Conservation (phyloP, 2,329 filamentous ascomycete genomes). For the Talaromyces sp. region DNA sequence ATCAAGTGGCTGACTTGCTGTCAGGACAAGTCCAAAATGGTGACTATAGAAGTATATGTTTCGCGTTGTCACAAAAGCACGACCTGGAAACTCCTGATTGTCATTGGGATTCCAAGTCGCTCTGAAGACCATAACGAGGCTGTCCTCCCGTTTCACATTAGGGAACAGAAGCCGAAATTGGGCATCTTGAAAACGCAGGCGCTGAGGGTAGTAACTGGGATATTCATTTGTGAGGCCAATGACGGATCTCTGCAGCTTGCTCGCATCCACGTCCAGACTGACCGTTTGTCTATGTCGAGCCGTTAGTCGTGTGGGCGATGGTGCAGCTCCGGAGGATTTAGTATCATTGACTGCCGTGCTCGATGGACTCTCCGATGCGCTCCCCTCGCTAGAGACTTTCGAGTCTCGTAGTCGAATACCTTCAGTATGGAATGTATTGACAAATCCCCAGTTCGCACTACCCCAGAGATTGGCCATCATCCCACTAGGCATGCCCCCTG, state of each 20-base stretch:
- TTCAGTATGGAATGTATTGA: slow-evolving; percentile 57
- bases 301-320: slow-evolving; percentile 24
- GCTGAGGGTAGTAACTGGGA: slow-evolving; percentile 72
- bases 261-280: slow-evolving; percentile 47
- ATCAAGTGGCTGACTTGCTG: slow-evolving; percentile 69
- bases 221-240: slow-evolving; percentile 48
- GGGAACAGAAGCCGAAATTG: slow-evolving; percentile 93
- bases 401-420: slow-evolving; percentile 38
- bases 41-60: slow-evolving; percentile 97
- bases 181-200: slow-evolving; percentile 78
- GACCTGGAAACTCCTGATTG: slow-evolving; percentile 71
- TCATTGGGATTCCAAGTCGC: slow-evolving; percentile 80
- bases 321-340: slow-evolving; percentile 20
- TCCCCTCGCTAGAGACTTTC: slow-evolving; percentile 20
- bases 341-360: slow-evolving; percentile 25
- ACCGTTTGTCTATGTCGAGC: slow-evolving; percentile 52
- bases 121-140: slow-evolving; percentile 84
- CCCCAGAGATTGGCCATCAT: slow-evolving; percentile 94
- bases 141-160: slow-evolving; percentile 68
- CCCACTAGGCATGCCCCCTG: slow-evolving; percentile 72
- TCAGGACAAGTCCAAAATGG: slow-evolving; percentile 82
- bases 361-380: slow-evolving; percentile 16
- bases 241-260: slow-evolving; percentile 31
- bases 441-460: slow-evolving; percentile 71
- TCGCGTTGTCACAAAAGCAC: slow-evolving; percentile 80